A percentile compares a stretch with the other conserved stretches of the same genome.
These are phyloP conservation scores for Dispira simplex DNA, from an alignment of 192 early-diverging fungal genomes.

Conservation along the genomic window DNA sequence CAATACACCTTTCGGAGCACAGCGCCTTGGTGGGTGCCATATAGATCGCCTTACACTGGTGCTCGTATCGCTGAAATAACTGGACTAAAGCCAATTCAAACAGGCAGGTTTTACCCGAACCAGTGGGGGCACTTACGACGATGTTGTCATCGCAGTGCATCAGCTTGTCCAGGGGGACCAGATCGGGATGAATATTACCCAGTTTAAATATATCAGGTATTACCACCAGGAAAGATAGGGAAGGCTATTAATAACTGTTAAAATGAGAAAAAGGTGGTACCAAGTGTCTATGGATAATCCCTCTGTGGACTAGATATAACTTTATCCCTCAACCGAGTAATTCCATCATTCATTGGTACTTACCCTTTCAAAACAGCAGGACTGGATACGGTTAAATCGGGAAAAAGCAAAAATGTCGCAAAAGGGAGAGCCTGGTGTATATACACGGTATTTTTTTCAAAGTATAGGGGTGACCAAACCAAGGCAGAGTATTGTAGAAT, in stretches of 20 bases:
- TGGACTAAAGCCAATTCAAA: conserved; percentile 4
- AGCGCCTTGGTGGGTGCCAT: conserved; percentile 16
- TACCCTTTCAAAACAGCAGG: conserved; percentile 6
- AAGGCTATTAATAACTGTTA: neutral
- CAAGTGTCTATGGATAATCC: too few relatives aligned
- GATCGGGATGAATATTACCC: neutral
- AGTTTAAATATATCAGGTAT: neutral
- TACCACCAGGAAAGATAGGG: neutral
- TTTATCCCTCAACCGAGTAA: neutral
- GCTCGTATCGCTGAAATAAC: neutral
- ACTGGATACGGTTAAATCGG: neutral
- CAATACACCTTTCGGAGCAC: conserved; percentile 36
- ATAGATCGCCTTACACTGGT: neutral
- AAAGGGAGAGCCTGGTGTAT: neutral
- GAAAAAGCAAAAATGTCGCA: neutral
- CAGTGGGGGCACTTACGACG: neutral
- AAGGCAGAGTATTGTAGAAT: too few relatives aligned
- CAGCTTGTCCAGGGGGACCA: neutral
- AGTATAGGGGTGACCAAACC: too few relatives aligned
- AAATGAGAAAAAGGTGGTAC: neutral
- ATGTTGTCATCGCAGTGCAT: neutral
- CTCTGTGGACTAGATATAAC: neutral
- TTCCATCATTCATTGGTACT: neutral
- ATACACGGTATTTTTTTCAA: too few relatives aligned
- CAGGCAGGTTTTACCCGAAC: conserved; percentile 4